Conservation (phyloP, 2,329 filamentous ascomycete species). For the Trematosphaeria pertusa region DNA sequence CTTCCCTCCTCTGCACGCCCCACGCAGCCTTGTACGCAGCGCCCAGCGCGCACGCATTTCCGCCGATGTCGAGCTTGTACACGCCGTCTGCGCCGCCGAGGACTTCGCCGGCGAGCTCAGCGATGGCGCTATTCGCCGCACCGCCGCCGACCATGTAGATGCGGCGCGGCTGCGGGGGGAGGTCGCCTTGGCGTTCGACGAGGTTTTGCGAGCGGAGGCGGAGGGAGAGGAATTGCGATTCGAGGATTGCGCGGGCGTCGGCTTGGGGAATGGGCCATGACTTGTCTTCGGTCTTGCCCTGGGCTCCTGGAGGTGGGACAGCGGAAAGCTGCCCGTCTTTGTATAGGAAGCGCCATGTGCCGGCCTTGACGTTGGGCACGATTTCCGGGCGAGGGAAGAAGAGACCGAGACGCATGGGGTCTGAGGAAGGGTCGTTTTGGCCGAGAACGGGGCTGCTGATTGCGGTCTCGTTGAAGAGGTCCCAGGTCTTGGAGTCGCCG, state of each 20-base stretch:
- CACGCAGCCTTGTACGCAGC: constrained; percentile 96
- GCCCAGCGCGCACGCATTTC: constrained; percentile 92
- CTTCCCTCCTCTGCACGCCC: constrained; percentile 72
- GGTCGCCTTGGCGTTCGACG: constrained; percentile 62
- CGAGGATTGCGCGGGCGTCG: constrained; percentile 88
- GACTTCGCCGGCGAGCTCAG: constrained; percentile 82
- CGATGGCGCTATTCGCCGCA: constrained; percentile 87
- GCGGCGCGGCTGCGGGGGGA: constrained; percentile 84
- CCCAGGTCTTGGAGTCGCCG: constrained; percentile 68
- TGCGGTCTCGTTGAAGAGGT: constrained; percentile 77
- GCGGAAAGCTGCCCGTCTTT: constrained; percentile 55
- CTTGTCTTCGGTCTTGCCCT: constrained; percentile 39
- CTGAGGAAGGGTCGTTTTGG: constrained; percentile 55
- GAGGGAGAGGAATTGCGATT: constrained; percentile 93
- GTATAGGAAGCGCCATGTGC: constrained; percentile 84
- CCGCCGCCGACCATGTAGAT: constrained; percentile 96
- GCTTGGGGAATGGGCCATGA: constrained; percentile 62
- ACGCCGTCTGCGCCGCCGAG: constrained; percentile 89
- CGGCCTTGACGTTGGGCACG: constrained; percentile 85
- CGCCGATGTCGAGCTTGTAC: constrained; percentile 91
- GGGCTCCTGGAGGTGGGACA: constrained; percentile 53
- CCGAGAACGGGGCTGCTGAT: constrained; percentile 73
- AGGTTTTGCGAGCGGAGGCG: constrained; percentile 83
- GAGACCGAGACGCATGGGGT: constrained; percentile 83
- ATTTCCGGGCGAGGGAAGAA: constrained; percentile 97